These are phyloP conservation scores for Dichotomocladium elegans DNA, from an alignment of 371 early-diverging fungal genomes.

Conservation along the genomic window DNA sequence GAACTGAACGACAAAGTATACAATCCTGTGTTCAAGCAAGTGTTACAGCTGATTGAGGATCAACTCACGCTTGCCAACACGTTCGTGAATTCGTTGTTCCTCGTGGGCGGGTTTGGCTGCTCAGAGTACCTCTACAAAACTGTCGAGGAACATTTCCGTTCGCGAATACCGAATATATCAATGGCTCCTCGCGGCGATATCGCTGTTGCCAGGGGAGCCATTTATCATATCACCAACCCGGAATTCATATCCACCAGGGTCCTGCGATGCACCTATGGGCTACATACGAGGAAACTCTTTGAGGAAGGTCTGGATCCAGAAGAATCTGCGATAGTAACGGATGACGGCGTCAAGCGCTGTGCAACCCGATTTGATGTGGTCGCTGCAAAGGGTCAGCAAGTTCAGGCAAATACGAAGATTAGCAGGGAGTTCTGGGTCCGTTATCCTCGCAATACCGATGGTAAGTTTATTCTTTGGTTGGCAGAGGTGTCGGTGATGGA, in stretches of 20 bases:
- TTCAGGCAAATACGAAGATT: conserved; percentile 13
- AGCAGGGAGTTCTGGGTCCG: conserved; percentile 22
- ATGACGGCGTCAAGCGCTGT: conserved; percentile 28
- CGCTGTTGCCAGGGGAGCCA: conserved; percentile 26
- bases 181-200: conserved; percentile 24
- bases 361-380: conserved; percentile 27
- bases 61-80: conserved; percentile 29
- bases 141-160: conserved; percentile 25
- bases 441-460: conserved; percentile 29
- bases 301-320: conserved; percentile 24
- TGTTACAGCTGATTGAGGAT: conserved; percentile 35
- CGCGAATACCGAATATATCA: conserved; percentile 6
- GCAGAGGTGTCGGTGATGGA: not conserved
- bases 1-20: conserved; percentile 38
- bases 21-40: conserved; percentile 36
- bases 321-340: conserved; percentile 16
- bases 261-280: conserved; percentile 9
- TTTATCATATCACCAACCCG: conserved; percentile 11
- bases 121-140: conserved; percentile 39
- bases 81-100: conserved; percentile 31
- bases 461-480: conserved; percentile 6
- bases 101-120: conserved; percentile 55
- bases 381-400: conserved; percentile 16
- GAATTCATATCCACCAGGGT: conserved; percentile 12
- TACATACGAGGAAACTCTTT: conserved; percentile 19